A percentile compares a stretch with the other conserved stretches of the same genome.
phyloP scores from a whole-genome alignment of 495 filamentous ascomycete genomes.

The Annulohypoxylon moriforme region DNA sequence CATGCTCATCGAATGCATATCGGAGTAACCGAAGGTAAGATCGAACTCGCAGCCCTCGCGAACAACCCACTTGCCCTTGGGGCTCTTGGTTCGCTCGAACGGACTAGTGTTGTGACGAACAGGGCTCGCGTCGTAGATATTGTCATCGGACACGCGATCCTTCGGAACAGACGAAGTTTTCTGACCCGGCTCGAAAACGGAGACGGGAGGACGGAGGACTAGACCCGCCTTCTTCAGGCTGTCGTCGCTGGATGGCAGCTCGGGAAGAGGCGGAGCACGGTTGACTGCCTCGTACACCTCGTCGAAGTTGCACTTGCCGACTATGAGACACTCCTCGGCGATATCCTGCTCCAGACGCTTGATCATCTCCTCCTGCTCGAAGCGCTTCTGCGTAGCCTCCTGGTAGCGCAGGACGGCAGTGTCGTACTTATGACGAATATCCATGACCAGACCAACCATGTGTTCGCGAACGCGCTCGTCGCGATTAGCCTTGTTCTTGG shows the following conservation, averaged over 20 bases:
- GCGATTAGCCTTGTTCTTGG: neutral
- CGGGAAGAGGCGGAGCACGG: neutral
- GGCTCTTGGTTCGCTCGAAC: neutral
- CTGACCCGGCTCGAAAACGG: neutral
- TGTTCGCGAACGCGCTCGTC: slow-evolving; percentile 23
- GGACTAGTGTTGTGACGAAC: neutral
- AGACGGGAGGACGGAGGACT: neutral
- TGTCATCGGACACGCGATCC: neutral
- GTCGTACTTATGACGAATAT: slow-evolving; percentile 2
- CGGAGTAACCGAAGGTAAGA: neutral
- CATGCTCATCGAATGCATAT: neutral
- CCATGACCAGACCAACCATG: neutral
- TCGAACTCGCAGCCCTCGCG: neutral
- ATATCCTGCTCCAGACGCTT: slow-evolving; percentile 24
- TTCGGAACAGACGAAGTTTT: too few species aligned
- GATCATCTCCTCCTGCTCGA: too few species aligned
- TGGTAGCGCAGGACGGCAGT: neutral
- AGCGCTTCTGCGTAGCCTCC: too few species aligned
- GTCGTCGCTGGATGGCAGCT: neutral
- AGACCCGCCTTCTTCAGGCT: too few species aligned
- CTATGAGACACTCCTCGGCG: slow-evolving; percentile 12
- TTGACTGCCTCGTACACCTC: slow-evolving; percentile 32
- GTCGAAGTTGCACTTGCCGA: slow-evolving; percentile 9
- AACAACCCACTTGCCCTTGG: neutral
- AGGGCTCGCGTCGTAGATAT: neutral